Percentiles rank a stretch among this genome's conserved stretches.
phyloP scores from a whole-genome alignment of 2,329 filamentous ascomycete species.

The Hypoxylon sp. region DNA sequence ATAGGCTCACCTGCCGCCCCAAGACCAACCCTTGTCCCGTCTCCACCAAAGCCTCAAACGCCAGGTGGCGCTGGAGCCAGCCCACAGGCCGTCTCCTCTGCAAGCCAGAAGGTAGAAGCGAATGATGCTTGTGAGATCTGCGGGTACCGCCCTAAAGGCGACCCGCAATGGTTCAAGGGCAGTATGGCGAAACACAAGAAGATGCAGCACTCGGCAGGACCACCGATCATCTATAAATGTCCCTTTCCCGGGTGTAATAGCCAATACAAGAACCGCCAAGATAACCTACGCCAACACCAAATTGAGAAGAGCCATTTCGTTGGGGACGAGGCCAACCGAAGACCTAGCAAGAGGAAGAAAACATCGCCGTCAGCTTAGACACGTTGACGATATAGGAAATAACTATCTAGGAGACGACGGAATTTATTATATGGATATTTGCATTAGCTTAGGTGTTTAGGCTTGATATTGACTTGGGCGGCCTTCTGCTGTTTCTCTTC shows the following conservation, averaged over 20 bases:
- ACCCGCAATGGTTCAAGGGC: conserved; percentile 71
- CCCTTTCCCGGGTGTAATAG: conserved; percentile 68
- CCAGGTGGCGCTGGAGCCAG: conserved; percentile 32
- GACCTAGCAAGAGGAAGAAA: conserved; percentile 66
- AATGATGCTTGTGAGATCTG: conserved; percentile 66
- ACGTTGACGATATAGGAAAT: not conserved
- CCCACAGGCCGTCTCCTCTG: conserved; percentile 41
- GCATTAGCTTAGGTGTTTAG: conserved; percentile 38
- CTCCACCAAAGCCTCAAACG: conserved; percentile 38
- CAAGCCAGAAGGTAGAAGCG: conserved; percentile 58
- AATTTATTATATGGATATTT: conserved; percentile 25
- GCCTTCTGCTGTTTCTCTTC: conserved; percentile 16
- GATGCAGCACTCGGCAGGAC: conserved; percentile 65
- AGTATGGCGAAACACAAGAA: conserved; percentile 73
- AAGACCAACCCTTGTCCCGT: conserved; percentile 27
- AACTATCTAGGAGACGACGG: conserved; percentile 5
- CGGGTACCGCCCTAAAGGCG: conserved; percentile 69
- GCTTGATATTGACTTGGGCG: conserved; percentile 19
- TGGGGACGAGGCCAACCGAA: conserved; percentile 55
- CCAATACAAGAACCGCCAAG: conserved; percentile 69
- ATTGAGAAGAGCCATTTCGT: conserved; percentile 70
- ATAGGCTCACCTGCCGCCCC: conserved; percentile 40
- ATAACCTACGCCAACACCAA: conserved; percentile 70
- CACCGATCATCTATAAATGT: conserved; percentile 67
- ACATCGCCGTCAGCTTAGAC: conserved; percentile 32